A percentile compares a stretch with the other conserved stretches of the same genome.
Evolutionary conservation across 768 basidiomycete species (phyloP).

Genomic region (Boletus patriciae): DNA sequence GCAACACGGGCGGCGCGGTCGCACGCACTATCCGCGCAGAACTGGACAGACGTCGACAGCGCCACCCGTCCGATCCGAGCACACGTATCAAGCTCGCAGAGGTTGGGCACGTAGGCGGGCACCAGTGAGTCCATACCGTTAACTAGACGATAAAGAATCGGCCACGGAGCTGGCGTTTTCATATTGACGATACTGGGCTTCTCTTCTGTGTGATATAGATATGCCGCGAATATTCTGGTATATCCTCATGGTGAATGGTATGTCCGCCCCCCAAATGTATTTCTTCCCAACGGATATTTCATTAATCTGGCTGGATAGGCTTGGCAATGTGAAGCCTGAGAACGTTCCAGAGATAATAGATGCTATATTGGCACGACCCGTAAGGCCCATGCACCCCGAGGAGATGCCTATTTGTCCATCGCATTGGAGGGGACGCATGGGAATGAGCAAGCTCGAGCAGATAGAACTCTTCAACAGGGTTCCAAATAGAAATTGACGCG

Average conservation of each 20-base stretch:
- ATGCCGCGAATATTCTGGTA: slow-evolving; percentile 67
- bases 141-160: neutral
- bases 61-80: slow-evolving; percentile 27
- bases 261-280: slow-evolving; percentile 16
- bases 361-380: slow-evolving; percentile 36
- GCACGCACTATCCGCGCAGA: slow-evolving; percentile 55
- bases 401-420: slow-evolving; percentile 42
- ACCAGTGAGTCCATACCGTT: slow-evolving; percentile 54
- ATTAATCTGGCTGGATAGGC: slow-evolving; percentile 41
- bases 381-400: slow-evolving; percentile 26
- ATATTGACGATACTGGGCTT: neutral
- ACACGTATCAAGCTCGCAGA: slow-evolving; percentile 53
- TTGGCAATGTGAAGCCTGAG: slow-evolving; percentile 58
- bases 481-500: neutral
- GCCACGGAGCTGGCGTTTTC: neutral
- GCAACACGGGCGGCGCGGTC: slow-evolving; percentile 59
- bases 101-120: slow-evolving; percentile 80
- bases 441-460: slow-evolving; percentile 59
- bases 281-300: neutral
- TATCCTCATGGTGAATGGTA: slow-evolving; percentile 77
- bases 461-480: slow-evolving; percentile 33
- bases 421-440: slow-evolving; percentile 76
- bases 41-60: slow-evolving; percentile 39
- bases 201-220: slow-evolving; percentile 37
- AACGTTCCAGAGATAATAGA: slow-evolving; percentile 58